phyloP scores from a whole-genome alignment of 208 protist genomes.

The Histomonas meleagridis region DNA sequence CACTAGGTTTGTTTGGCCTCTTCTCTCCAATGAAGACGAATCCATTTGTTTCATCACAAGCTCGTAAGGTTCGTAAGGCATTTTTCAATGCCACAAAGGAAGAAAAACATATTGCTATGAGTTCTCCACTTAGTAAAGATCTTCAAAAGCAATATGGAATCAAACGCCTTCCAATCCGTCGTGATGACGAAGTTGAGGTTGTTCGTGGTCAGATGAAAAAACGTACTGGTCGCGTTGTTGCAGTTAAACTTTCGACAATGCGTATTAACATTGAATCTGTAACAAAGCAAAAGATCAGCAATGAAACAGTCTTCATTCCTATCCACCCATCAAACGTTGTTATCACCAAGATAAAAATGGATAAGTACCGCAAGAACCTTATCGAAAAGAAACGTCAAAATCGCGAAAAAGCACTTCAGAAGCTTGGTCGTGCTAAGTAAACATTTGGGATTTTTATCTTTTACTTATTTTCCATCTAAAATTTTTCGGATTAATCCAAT shows the following conservation, averaged over 20 bases:
- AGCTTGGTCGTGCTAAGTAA: not conserved
- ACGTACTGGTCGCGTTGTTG: not conserved
- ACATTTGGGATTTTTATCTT: not conserved
- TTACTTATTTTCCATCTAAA: not conserved
- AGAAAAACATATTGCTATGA: not conserved
- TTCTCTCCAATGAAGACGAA: slow-evolving; percentile 31
- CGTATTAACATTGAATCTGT: not conserved
- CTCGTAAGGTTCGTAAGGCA: not conserved
- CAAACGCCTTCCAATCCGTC: slow-evolving; percentile 7
- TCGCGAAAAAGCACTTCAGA: not conserved
- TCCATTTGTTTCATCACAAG: not conserved
- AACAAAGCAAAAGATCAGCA: not conserved
- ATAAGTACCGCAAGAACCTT: slow-evolving; percentile 85
- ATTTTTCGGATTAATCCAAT: too few relatives aligned
- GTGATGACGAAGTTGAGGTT: not conserved
- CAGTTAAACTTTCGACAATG: not conserved
- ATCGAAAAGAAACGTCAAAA: slow-evolving; percentile 57
- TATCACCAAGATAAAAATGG: slow-evolving; percentile 93
- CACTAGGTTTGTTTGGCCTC: too few relatives aligned
- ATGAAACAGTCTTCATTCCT: slow-evolving; percentile 42
- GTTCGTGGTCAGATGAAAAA: not conserved
- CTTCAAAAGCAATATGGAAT: not conserved
- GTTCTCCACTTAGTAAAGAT: not conserved
- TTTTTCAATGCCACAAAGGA: slow-evolving; percentile 14
- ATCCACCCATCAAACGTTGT: slow-evolving; percentile 92